Base-by-base conservation (phyloP, 2,329 filamentous ascomycete genomes). In the Hymenotorrendiella dingleyae region DNA sequence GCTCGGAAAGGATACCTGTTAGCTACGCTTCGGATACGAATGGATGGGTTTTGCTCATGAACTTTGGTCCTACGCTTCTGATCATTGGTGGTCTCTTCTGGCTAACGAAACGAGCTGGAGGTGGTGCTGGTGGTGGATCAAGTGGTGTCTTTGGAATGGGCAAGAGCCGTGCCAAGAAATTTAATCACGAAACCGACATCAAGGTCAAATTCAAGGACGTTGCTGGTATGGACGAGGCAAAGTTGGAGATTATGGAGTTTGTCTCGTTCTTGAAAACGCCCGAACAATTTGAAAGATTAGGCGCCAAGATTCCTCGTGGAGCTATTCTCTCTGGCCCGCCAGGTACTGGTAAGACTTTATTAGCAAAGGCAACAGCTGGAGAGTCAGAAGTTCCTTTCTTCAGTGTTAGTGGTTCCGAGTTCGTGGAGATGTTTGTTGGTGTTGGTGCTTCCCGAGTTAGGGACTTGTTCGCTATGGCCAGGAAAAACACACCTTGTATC, bases 371-470 rank as follows among this genome's bases (percentile, higher is more conserved):
- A 11, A 98, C 93, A 8, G 93, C 93, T 38, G 93, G 93, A 62
- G 93, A 98, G 69, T 96, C 93, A 20, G 84, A 86, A 32, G 93
- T 98, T 23, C 93, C 93, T 0, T 98, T 98, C 75, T 98, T 90
- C 76, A 95, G 87, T 59, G 93, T 98, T 57, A 96, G 89, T 64
- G 93, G 93, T 62, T 98, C 93, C 36, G 93, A 98, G 64, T 98
- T 98, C 62, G 91, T 98, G 23, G 93, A 98, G 69, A 98, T 98
- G 91, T 98, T 98, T 62, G 93, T 98, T 39, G 93, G 93, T 78
- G 93, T 98, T 47, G 93, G 93, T 66, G 87, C 93, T 16, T 97
- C 91, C 22, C 80, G 93, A 66, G 93, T 98, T 38, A 82, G 93
- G 57, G 93, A 98, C 65, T 71, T 98, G 40, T 98, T 98, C 60